These are phyloP conservation scores for Chytriomyces confervae DNA, from an alignment of 192 early-diverging fungal species.

Conservation along the genomic window DNA sequence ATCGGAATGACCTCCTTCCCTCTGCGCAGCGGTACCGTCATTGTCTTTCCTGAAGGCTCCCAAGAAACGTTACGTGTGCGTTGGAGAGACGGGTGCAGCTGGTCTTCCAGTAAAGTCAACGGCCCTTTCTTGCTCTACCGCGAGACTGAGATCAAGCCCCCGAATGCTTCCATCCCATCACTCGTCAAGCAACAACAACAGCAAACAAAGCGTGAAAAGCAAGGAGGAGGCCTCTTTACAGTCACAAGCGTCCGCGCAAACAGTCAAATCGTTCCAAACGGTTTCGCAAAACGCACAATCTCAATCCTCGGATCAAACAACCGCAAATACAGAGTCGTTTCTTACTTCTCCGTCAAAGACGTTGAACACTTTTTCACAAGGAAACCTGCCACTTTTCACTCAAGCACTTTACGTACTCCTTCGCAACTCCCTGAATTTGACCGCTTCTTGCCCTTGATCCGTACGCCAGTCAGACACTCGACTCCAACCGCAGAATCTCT, in stretches of 20 bases:
- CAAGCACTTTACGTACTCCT: neutral
- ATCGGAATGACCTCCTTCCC: neutral
- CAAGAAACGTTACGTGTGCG: neutral
- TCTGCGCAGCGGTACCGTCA: neutral
- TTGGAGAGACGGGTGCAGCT: neutral
- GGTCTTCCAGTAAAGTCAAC: neutral
- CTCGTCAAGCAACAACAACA: neutral
- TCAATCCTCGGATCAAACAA: neutral
- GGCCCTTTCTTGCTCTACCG: neutral
- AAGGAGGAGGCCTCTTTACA: neutral
- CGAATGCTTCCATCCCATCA: neutral
- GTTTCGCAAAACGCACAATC: constrained; percentile 2
- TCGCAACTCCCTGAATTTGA: constrained; percentile 1
- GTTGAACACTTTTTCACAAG: neutral
- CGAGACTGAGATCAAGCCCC: neutral
- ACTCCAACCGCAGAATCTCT: neutral
- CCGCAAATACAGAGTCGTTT: constrained; percentile 11
- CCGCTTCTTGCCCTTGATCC: neutral
- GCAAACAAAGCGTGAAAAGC: neutral
- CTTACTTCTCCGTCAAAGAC: neutral
- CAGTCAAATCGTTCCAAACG: neutral
- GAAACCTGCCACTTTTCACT: neutral
- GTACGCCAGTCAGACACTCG: neutral
- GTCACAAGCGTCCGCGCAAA: neutral
- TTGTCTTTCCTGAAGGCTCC: constrained; percentile 10